Percentiles rank a stretch among this genome's conserved stretches.
Evolutionary conservation across 148 eudicot species (phyloP).

Genomic region (Diospyros kaki): DNA sequence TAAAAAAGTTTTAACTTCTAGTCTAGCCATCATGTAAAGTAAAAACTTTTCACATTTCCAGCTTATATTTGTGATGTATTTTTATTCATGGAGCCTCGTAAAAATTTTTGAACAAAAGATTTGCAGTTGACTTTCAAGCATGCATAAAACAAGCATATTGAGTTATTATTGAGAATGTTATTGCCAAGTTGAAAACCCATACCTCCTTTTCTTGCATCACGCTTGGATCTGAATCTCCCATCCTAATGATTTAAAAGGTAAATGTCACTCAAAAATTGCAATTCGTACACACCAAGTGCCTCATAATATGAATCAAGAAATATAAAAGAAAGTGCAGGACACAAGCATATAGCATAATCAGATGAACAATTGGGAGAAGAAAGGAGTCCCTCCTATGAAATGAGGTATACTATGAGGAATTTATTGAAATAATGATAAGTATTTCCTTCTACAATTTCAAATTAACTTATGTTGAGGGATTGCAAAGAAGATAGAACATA

Average conservation of each 20-base stretch:
- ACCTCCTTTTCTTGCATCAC: constrained; percentile 98
- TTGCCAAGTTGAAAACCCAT: constrained; percentile 24
- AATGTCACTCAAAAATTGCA: constrained; percentile 30
- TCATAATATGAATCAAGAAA: neutral
- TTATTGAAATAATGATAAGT: too few species aligned
- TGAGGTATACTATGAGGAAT: too few species aligned
- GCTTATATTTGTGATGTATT: neutral
- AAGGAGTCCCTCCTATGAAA: neutral
- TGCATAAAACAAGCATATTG: neutral
- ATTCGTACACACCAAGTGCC: neutral
- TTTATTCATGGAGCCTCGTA: too few species aligned
- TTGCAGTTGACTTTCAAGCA: neutral
- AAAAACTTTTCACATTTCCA: neutral
- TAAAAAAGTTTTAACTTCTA: neutral
- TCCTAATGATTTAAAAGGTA: constrained; percentile 64
- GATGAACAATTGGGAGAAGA: neutral
- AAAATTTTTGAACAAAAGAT: neutral
- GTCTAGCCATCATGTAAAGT: neutral
- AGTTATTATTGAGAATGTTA: constrained; percentile 5
- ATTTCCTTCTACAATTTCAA: too few species aligned
- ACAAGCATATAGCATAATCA: neutral
- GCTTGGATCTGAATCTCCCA: constrained; percentile 95
- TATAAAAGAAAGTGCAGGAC: neutral
- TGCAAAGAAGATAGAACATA: neutral
- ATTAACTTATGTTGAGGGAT: too few species aligned